phyloP scores from a whole-genome alignment of 495 filamentous ascomycete genomes.

The Umbilicaria muhlenbergii region DNA sequence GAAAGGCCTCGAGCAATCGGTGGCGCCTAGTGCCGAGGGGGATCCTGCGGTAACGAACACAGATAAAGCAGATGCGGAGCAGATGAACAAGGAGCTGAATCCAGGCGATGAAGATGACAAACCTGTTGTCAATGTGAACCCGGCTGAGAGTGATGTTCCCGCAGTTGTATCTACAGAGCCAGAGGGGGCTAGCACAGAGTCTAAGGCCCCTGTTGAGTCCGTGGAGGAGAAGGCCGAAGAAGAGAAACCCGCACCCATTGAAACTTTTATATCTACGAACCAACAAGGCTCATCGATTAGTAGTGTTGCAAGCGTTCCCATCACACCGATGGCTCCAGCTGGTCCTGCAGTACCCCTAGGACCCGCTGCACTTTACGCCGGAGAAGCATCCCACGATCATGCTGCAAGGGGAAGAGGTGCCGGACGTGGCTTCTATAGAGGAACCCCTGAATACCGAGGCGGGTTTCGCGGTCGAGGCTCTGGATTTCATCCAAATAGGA shows the following conservation, averaged over 20 bases:
- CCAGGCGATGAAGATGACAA: constrained; percentile 17
- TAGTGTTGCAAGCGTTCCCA: background rate
- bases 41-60: constrained; percentile 2
- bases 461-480: constrained; percentile 16
- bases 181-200: constrained; percentile 3
- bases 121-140: constrained; percentile 1
- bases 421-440: constrained; percentile 8
- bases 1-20: background rate
- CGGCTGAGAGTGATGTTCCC: constrained; percentile 7
- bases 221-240: constrained; percentile 2
- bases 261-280: constrained; percentile 7
- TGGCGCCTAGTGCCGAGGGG: background rate
- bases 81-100: constrained; percentile 17
- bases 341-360: constrained; percentile 12
- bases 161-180: constrained; percentile 1
- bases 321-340: constrained; percentile 13
- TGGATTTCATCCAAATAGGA: constrained; percentile 6
- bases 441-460: constrained; percentile 12
- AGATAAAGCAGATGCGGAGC: constrained; percentile 11
- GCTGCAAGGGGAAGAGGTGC: constrained; percentile 5
- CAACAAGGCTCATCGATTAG: background rate
- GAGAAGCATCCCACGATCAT: constrained; percentile 3
- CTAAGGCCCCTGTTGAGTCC: constrained; percentile 7
- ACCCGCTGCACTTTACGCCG: constrained; percentile 7
- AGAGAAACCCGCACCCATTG: constrained; percentile 6